A percentile compares a stretch with the other conserved stretches of the same genome.
Conservation (phyloP, 140 eudicot genomes). For the Bidens hawaiensis region DNA sequence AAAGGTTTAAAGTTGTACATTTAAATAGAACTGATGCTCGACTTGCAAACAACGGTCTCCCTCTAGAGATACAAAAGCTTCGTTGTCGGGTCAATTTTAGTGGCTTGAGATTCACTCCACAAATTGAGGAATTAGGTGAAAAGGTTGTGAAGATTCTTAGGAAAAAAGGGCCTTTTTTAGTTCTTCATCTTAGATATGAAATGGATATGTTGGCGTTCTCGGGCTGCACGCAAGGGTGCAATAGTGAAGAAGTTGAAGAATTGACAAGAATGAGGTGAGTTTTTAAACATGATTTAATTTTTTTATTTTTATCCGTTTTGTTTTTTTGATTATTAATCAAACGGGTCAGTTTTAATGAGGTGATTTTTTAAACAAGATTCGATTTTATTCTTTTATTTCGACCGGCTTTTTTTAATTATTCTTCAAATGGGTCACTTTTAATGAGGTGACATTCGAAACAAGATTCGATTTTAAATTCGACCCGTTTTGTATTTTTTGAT, state of each 20-base stretch:
- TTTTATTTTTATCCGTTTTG: neutral
- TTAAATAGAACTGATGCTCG: slow-evolving; percentile 67
- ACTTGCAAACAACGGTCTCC: slow-evolving; percentile 60
- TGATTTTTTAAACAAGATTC: slow-evolving; percentile 15
- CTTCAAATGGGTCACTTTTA: slow-evolving; percentile 11
- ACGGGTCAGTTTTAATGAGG: slow-evolving; percentile 38
- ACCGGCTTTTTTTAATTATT: neutral
- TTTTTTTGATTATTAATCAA: slow-evolving; percentile 11
- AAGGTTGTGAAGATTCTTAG: slow-evolving; percentile 45
- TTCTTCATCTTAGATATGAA: slow-evolving; percentile 68
- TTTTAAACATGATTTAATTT: slow-evolving; percentile 1
- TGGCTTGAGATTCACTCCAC: slow-evolving; percentile 55
- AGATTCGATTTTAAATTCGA: neutral
- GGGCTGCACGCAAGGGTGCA: slow-evolving; percentile 70
- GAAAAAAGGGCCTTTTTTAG: slow-evolving; percentile 55
- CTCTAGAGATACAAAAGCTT: slow-evolving; percentile 57
- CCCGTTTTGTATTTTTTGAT: slow-evolving; percentile 1
- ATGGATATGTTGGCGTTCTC: slow-evolving; percentile 80
- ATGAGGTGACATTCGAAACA: slow-evolving; percentile 46
- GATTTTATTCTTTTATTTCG: neutral
- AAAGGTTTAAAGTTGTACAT: slow-evolving; percentile 55
- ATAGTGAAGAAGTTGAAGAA: slow-evolving; percentile 49
- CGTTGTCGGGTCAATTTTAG: slow-evolving; percentile 61
- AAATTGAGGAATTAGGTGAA: slow-evolving; percentile 57
- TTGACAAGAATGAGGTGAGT: slow-evolving; percentile 62